phyloP scores from a whole-genome alignment of 2,329 filamentous ascomycete species.

The Cladosporium halotolerans region DNA sequence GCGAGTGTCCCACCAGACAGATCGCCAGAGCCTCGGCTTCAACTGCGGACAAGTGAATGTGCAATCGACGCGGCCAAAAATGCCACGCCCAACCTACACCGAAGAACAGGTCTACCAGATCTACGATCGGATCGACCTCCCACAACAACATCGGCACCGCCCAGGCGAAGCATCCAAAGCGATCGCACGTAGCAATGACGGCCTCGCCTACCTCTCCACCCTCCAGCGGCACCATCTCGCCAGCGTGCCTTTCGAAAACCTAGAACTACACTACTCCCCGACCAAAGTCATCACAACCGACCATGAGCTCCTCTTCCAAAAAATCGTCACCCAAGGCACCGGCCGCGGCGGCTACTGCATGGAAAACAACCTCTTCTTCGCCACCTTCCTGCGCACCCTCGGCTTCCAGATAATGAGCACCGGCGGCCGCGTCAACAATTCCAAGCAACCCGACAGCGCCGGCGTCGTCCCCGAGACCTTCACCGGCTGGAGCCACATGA shows the following conservation, averaged over 20 bases:
- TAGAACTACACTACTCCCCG: constrained; percentile 50
- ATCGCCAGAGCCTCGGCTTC: too few relatives aligned
- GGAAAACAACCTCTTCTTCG: constrained; percentile 52
- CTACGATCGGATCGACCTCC: constrained; percentile 22
- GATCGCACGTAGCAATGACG: constrained; percentile 13
- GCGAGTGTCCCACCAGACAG: too few relatives aligned
- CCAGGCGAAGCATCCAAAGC: constrained; percentile 15
- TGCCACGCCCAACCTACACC: constrained; percentile 16
- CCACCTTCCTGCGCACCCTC: constrained; percentile 44
- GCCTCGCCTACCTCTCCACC: constrained; percentile 19
- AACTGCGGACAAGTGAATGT: too few relatives aligned
- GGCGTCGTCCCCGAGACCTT: constrained; percentile 4
- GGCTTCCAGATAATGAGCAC: constrained; percentile 42
- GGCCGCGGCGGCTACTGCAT: constrained; percentile 55
- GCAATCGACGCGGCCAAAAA: not conserved
- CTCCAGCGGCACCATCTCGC: constrained; percentile 30
- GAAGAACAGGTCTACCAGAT: constrained; percentile 17
- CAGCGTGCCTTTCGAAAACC: constrained; percentile 51
- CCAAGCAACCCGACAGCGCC: not conserved
- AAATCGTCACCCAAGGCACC: constrained; percentile 39
- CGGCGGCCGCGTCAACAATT: constrained; percentile 33
- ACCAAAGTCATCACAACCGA: constrained; percentile 45
- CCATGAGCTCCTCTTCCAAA: constrained; percentile 45
- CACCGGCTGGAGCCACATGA: constrained; percentile 34
- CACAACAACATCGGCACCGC: constrained; percentile 16